Evolutionary conservation across 129 eudicot species (phyloP).

Genomic region (Escallonia rubra): DNA sequence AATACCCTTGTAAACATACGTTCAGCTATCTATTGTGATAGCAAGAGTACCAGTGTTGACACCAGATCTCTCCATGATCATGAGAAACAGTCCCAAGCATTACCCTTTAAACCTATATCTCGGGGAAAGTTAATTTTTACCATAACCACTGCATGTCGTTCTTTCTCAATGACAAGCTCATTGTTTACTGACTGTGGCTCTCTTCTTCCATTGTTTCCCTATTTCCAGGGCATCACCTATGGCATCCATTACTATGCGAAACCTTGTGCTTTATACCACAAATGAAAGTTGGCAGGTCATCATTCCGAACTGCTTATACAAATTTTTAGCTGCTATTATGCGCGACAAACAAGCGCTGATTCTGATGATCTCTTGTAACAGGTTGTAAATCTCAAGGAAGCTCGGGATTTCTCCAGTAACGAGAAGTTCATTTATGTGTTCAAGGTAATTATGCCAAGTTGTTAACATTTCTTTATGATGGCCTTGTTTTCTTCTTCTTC

Average conservation of each 20-base stretch:
- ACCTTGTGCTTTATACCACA: slow-evolving; percentile 83
- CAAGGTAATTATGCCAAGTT: slow-evolving; percentile 47
- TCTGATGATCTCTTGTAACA: slow-evolving; percentile 25
- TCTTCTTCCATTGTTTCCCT: slow-evolving; percentile 10
- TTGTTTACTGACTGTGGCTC: neutral
- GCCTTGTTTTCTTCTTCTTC: neutral
- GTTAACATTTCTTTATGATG: no score
- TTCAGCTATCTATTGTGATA: no score
- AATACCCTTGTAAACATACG: no score
- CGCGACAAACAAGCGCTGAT: slow-evolving; percentile 18
- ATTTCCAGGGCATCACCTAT: slow-evolving; percentile 86
- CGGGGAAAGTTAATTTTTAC: neutral
- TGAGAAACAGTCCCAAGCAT: neutral
- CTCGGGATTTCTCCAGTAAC: slow-evolving; percentile 80
- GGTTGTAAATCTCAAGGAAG: slow-evolving; percentile 96
- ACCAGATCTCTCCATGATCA: neutral
- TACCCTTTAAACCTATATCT: neutral
- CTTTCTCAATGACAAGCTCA: neutral
- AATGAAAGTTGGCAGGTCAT: slow-evolving; percentile 93
- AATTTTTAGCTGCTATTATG: slow-evolving; percentile 18
- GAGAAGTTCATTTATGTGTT: slow-evolving; percentile 84
- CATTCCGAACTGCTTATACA: slow-evolving; percentile 6
- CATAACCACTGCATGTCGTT: neutral
- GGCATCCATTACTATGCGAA: slow-evolving; percentile 96
- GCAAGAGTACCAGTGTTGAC: no score